Conservation (phyloP, 345 rosid genomes). For the Salix udensis region DNA sequence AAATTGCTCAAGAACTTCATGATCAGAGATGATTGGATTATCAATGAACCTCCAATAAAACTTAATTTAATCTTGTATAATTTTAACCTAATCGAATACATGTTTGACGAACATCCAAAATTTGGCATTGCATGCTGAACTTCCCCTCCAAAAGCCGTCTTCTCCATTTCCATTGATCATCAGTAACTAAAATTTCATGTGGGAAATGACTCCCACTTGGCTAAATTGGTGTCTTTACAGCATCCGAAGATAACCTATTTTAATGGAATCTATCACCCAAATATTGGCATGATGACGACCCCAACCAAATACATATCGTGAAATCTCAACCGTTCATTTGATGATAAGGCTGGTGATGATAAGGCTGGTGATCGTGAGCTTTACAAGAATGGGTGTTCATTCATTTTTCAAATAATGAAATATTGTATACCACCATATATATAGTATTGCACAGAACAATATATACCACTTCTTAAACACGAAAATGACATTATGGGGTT, state of each 20-base stretch:
- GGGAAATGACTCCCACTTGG: background rate
- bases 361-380: constrained; percentile 14
- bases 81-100: no score
- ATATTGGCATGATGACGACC: background rate
- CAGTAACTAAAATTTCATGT: background rate
- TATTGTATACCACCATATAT: background rate
- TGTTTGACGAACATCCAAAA: background rate
- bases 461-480: background rate
- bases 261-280: background rate
- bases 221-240: background rate
- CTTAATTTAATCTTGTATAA: no score
- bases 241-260: background rate
- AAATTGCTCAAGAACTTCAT: no score
- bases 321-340: constrained; percentile 25
- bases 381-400: constrained; percentile 20
- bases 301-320: background rate
- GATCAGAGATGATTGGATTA: no score
- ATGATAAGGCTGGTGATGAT: constrained; percentile 34
- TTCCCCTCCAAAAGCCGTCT: background rate
- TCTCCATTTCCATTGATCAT: background rate
- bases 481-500: constrained; percentile 14
- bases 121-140: background rate
- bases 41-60: no score
- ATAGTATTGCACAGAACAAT: background rate
- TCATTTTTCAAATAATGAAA: constrained; percentile 6